These are phyloP conservation scores for Penicillium sp. DNA, from an alignment of 2,329 filamentous ascomycete species.

Conservation along the genomic window DNA sequence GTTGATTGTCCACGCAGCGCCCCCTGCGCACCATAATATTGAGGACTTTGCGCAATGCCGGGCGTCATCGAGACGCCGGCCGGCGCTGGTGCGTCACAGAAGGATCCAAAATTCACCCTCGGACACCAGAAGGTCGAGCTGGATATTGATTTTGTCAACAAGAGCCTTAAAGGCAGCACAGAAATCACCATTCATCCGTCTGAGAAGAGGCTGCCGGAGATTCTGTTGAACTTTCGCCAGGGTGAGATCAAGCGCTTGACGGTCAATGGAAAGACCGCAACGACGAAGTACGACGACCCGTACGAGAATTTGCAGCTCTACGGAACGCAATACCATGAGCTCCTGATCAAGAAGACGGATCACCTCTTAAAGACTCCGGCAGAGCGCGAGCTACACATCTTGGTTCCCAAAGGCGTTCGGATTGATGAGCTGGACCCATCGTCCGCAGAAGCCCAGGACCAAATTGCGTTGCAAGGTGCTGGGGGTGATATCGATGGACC, in stretches of 20 bases:
- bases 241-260: conserved; percentile 55
- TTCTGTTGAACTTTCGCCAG: conserved; percentile 63
- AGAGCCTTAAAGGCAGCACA: conserved; percentile 71
- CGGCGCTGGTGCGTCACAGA: conserved; percentile 27
- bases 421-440: conserved; percentile 60
- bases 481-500: conserved; percentile 40
- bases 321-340: conserved; percentile 71
- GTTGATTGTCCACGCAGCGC: conserved; percentile 37
- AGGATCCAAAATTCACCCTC: conserved; percentile 53
- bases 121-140: conserved; percentile 84
- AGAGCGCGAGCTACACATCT: conserved; percentile 58
- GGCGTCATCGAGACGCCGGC: conserved; percentile 38
- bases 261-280: conserved; percentile 44
- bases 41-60: conserved; percentile 39
- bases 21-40: conserved; percentile 38
- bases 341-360: conserved; percentile 67
- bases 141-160: conserved; percentile 79
- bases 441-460: conserved; percentile 49
- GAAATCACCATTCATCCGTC: conserved; percentile 74
- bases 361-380: conserved; percentile 51
- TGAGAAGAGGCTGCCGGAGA: conserved; percentile 52
- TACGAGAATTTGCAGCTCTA: conserved; percentile 52
- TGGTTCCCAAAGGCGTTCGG: conserved; percentile 58
- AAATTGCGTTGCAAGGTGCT: conserved; percentile 41
- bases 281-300: conserved; percentile 41